Conservation (phyloP, 228 moss, liverwort and hornwort species). For the Sphagnum fallax region DNA sequence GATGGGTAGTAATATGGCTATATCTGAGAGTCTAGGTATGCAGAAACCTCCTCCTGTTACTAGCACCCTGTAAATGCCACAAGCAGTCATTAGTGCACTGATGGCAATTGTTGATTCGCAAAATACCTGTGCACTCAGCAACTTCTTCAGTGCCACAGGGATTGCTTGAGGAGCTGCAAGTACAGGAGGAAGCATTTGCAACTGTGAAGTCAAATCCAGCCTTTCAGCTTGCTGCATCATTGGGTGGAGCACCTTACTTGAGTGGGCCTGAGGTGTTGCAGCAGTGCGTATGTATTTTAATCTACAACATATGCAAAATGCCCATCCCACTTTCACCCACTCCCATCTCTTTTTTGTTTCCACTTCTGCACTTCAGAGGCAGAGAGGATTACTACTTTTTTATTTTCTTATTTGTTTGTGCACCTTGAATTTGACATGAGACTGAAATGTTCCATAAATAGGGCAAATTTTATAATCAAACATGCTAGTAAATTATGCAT, state of each 20-base stretch:
- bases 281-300: conserved; percentile 64
- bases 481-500: too few species aligned
- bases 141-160: conserved; percentile 20
- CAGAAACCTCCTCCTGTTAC: conserved; percentile 25
- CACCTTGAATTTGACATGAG: too few species aligned
- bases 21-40: conserved; percentile 26
- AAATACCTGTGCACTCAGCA: conserved; percentile 33
- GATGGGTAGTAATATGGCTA: conserved; percentile 24
- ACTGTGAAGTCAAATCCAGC: conserved; percentile 46
- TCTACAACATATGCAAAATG: conserved; percentile 38
- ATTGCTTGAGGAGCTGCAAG: conserved; percentile 37
- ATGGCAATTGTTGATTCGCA: conserved; percentile 62
- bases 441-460: too few species aligned
- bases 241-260: conserved; percentile 29
- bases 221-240: conserved; percentile 37
- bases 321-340: conserved; percentile 49
- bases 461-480: too few species aligned
- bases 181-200: conserved; percentile 34
- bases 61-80: conserved; percentile 41
- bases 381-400: too few species aligned
- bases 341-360: conserved; percentile 47
- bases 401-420: too few species aligned
- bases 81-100: conserved; percentile 45
- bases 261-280: conserved; percentile 47
- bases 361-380: conserved; percentile 19